Conservation (phyloP, 345 rosid species). For the Dipteronia sinensis region DNA sequence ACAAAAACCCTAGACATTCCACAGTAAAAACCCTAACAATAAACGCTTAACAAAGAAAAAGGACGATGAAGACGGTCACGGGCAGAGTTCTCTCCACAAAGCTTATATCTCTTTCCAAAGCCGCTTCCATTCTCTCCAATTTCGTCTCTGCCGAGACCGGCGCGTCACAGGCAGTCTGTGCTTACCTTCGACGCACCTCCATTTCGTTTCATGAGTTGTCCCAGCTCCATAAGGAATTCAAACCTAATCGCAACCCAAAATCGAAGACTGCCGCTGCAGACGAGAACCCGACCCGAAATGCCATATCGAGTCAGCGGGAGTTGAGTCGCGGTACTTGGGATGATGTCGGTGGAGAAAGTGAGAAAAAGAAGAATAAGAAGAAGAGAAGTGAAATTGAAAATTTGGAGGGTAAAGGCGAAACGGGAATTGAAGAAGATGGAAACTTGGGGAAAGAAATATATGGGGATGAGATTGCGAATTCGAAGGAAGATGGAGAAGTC, state of each 20-base stretch:
- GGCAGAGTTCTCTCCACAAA: constrained; percentile 33
- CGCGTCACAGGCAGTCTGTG: constrained; percentile 52
- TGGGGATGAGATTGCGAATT: constrained; percentile 5
- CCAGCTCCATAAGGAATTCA: constrained; percentile 35
- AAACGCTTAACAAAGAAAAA: too few species aligned
- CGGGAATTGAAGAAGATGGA: not conserved
- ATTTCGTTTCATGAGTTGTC: constrained; percentile 40
- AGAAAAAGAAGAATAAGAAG: constrained; percentile 8
- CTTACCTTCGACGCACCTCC: constrained; percentile 50
- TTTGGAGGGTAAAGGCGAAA: constrained; percentile 21
- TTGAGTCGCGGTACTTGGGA: not conserved
- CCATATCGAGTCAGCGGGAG: constrained; percentile 3
- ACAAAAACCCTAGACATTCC: too few species aligned
- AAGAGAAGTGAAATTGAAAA: constrained; percentile 12
- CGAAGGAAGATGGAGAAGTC: constrained; percentile 14
- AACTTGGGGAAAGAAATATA: not conserved
- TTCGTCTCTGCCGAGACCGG: constrained; percentile 45
- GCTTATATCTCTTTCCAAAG: constrained; percentile 37
- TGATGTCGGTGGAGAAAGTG: not conserved
- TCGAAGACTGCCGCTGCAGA: constrained; percentile 4
- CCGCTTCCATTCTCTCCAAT: constrained; percentile 43
- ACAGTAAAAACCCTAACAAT: too few species aligned
- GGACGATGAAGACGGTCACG: constrained; percentile 43
- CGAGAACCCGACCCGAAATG: constrained; percentile 9
- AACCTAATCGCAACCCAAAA: constrained; percentile 17